These are phyloP conservation scores for Neurospora sp. DNA, from an alignment of 495 filamentous ascomycete species.

Conservation along the genomic window DNA sequence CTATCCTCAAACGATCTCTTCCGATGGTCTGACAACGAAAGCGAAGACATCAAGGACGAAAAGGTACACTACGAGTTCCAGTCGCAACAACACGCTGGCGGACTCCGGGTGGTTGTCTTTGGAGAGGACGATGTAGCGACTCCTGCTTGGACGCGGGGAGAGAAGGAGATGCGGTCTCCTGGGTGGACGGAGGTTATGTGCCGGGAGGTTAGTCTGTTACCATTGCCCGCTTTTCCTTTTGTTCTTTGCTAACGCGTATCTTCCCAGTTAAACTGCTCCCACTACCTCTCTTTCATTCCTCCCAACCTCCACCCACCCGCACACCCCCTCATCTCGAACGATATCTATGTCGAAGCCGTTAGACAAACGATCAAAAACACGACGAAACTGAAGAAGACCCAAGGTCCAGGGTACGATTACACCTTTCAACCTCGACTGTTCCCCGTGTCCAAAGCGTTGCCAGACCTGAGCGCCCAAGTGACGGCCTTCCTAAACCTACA, in stretches of 20 bases:
- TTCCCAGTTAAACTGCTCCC: constrained; percentile 24
- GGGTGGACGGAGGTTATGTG: constrained; percentile 22
- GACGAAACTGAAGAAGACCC: background rate
- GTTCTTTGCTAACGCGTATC: constrained; percentile 18
- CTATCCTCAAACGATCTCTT: background rate
- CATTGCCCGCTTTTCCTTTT: background rate
- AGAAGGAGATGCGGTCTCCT: constrained; percentile 1
- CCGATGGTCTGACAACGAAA: background rate
- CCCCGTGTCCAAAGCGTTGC: constrained; percentile 12
- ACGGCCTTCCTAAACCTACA: constrained; percentile 26
- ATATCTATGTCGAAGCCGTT: constrained; percentile 21
- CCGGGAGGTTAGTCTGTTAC: constrained; percentile 9
- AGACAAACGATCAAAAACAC: constrained; percentile 1
- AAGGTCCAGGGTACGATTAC: constrained; percentile 23
- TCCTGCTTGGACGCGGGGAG: constrained; percentile 6
- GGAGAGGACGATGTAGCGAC: constrained; percentile 24
- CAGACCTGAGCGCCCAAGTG: constrained; percentile 33
- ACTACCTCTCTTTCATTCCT: constrained; percentile 23
- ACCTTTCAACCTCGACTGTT: constrained; percentile 28
- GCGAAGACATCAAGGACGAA: background rate
- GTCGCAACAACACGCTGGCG: background rate
- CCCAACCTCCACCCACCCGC: constrained; percentile 7
- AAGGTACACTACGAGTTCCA: background rate
- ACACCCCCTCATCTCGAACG: constrained; percentile 21
- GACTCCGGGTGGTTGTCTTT: constrained; percentile 24